Percentiles rank a stretch among this genome's conserved stretches.
Conservation (phyloP, 352 stramenopile genomes). For the Globisporangium camurandrum region DNA sequence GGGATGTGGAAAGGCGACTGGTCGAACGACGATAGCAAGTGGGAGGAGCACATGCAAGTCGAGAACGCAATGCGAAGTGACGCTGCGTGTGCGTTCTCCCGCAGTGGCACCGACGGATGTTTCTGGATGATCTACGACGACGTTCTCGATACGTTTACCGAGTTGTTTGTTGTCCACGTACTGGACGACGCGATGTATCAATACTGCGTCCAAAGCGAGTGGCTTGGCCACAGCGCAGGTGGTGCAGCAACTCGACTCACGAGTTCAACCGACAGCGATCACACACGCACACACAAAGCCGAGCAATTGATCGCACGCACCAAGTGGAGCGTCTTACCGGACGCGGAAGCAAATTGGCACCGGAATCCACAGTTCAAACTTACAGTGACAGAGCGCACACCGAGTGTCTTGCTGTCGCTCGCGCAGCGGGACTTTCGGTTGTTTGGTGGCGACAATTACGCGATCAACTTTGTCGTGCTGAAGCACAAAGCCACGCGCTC, state of each 20-base stretch:
- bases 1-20: conserved; percentile 80
- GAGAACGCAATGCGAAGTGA: conserved; percentile 58
- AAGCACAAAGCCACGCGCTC: conserved; percentile 49
- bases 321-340: conserved; percentile 53
- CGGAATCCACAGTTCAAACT: conserved; percentile 89
- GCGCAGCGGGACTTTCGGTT: conserved; percentile 79
- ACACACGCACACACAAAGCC: conserved; percentile 6
- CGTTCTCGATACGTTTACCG: conserved; percentile 61
- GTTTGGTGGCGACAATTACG: conserved; percentile 78
- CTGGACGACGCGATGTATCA: conserved; percentile 33
- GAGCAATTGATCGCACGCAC: conserved; percentile 45
- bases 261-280: neutral
- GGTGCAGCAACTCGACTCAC: conserved; percentile 18
- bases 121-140: conserved; percentile 85
- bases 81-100: conserved; percentile 50
- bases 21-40: conserved; percentile 79
- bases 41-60: conserved; percentile 74
- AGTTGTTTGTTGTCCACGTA: conserved; percentile 53
- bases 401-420: conserved; percentile 66
- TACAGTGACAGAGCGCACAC: conserved; percentile 25
- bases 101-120: conserved; percentile 59
- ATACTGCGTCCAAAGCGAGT: conserved; percentile 50
- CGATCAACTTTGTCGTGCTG: conserved; percentile 83
- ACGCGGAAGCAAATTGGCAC: conserved; percentile 86
- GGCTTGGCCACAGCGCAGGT: conserved; percentile 29